phyloP scores from a whole-genome alignment of 176 grass and related monocot species.

The Phoenix dactylifera region DNA sequence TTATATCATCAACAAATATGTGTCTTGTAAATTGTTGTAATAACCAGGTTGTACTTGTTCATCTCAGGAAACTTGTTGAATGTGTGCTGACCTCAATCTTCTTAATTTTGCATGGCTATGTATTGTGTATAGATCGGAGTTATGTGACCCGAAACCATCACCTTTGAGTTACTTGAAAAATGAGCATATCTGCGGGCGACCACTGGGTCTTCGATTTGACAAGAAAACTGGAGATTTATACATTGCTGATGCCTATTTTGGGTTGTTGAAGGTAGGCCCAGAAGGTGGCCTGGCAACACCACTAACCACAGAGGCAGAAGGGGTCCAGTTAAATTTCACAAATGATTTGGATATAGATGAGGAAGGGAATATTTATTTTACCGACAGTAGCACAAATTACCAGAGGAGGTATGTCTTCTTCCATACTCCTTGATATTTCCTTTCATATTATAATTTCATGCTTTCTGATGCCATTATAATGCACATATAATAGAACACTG shows the following conservation, averaged over 20 bases:
- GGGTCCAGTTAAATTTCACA: constrained; percentile 77
- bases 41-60: too few relatives aligned
- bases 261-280: constrained; percentile 74
- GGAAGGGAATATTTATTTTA: constrained; percentile 79
- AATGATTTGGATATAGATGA: constrained; percentile 86
- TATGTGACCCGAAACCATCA: constrained; percentile 64
- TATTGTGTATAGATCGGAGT: constrained; percentile 17
- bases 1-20: too few relatives aligned
- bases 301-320: constrained; percentile 72
- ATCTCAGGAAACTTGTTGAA: too few relatives aligned
- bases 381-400: constrained; percentile 76
- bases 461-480: too few relatives aligned
- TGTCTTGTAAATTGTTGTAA: too few relatives aligned
- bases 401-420: constrained; percentile 56
- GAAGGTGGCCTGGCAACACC: constrained; percentile 70
- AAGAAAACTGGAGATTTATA: constrained; percentile 60
- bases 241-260: constrained; percentile 91
- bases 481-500: too few relatives aligned
- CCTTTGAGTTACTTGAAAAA: constrained; percentile 62
- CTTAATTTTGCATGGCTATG: too few relatives aligned
- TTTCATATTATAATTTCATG: too few relatives aligned
- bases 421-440: too few relatives aligned
- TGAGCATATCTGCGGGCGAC: constrained; percentile 86
- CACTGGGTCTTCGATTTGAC: constrained; percentile 75
- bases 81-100: too few relatives aligned